Base-by-base conservation (phyloP, 768 basidiomycete genomes). In the Thelephora ganbajun region DNA sequence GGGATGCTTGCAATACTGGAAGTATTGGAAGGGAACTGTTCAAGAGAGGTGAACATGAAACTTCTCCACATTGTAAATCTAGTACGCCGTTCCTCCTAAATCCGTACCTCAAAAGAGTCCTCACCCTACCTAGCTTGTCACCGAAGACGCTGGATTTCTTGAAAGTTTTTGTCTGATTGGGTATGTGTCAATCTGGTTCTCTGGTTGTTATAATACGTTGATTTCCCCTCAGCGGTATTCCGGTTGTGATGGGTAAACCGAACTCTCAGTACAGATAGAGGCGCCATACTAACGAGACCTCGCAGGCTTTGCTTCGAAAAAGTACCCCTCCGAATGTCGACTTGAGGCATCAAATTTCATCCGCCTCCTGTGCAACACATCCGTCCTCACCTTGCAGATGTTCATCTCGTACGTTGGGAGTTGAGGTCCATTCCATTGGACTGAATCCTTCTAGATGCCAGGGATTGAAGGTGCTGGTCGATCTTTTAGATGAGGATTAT, bases 301-400 rank as follows among this genome's bases (percentile, higher is more conserved):
- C 14, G 20, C 53, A 88, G 88, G 82, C 41, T 98, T 93, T 59
- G 92, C 94, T 0, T 90, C 89, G 11, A 97, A 94, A 69, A 89
- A 85, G 56, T 90, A 88, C 58, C 82, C 92, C 1, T 79, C 86
- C 11, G 92, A 96, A 60, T 96, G 92, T 56, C 80, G 96, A 33
- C 64, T 87, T n/a, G 88, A 97, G 59, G 94, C 93, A 0, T 97
- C 96, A 2, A 81, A 88, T 56, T 97, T 98, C 63, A 88, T 99
- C 46, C 81, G 88, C 22, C 66, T 93, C 12, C 74, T 98, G 20
- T 96, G 94, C 60, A 80, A 91, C 59, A 86, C 91, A 0, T 97
- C 94, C 2, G 82, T 91, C 11, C 65, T 96, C 52, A 99, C 94
- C 1, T 66, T 98, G 35, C 94, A 98, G 59, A 98, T 97, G 94